A percentile compares a stretch with the other conserved stretches of the same genome.
These are phyloP conservation scores for Teunomyces tritomae DNA, from an alignment of 805 yeast species.

Conservation along the genomic window DNA sequence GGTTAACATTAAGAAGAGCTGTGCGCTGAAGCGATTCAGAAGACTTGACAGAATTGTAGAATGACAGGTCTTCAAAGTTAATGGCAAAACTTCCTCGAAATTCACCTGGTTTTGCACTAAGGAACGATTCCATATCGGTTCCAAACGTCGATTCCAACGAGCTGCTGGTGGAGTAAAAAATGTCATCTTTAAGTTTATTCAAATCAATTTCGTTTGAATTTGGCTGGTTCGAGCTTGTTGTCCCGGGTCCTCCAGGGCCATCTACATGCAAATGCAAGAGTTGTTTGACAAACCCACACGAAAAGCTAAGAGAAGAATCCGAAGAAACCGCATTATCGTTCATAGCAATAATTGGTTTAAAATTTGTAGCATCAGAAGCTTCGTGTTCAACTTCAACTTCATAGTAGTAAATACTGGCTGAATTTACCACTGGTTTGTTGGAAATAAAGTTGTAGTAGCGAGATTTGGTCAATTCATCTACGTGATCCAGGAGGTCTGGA, in stretches of 20 bases:
- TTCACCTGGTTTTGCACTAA: constrained; percentile 38
- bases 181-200: constrained; percentile 26
- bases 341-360: constrained; percentile 31
- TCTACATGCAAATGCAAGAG: constrained; percentile 20
- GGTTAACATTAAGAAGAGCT: constrained; percentile 33
- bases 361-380: constrained; percentile 28
- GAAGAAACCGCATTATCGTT: constrained; percentile 35
- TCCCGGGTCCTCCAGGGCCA: background rate
- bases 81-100: constrained; percentile 41
- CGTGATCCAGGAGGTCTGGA: constrained; percentile 1
- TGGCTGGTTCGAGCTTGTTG: background rate
- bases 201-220: constrained; percentile 23
- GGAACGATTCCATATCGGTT: constrained; percentile 21
- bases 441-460: constrained; percentile 37
- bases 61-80: constrained; percentile 38
- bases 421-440: constrained; percentile 30
- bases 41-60: constrained; percentile 35
- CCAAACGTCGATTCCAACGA: constrained; percentile 8
- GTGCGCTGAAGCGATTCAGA: constrained; percentile 28
- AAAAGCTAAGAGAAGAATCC: constrained; percentile 28
- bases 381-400: constrained; percentile 38
- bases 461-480: constrained; percentile 5
- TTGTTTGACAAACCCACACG: constrained; percentile 34
- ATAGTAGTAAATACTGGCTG: constrained; percentile 40
- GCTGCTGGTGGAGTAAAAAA: constrained; percentile 17